A percentile compares a stretch with the other conserved stretches of the same genome.
Evolutionary conservation across 768 basidiomycete genomes (phyloP).

Genomic region (Boletus rufocinnamomeus): DNA sequence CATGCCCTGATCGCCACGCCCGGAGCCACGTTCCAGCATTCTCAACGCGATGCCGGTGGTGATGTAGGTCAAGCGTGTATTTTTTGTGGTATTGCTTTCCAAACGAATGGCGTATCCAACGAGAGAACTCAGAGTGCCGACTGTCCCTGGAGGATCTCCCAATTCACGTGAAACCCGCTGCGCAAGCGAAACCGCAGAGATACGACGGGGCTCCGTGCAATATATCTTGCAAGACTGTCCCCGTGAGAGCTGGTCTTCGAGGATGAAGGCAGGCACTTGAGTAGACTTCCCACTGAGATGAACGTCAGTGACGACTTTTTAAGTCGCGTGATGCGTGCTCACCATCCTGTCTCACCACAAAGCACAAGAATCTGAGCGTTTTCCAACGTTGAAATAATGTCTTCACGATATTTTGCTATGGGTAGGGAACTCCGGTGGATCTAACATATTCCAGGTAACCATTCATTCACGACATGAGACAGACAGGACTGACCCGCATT

Average conservation of each 20-base stretch:
- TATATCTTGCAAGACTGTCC: conserved; percentile 88
- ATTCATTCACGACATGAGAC: neutral
- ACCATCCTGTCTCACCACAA: conserved; percentile 82
- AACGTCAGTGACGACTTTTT: conserved; percentile 3
- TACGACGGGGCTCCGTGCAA: conserved; percentile 94
- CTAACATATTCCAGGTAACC: conserved; percentile 40
- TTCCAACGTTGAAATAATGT: conserved; percentile 71
- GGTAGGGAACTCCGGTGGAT: conserved; percentile 75
- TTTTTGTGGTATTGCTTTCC: conserved; percentile 80
- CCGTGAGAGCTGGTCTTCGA: conserved; percentile 82
- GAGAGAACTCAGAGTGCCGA: conserved; percentile 75
- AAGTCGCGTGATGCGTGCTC: conserved; percentile 41
- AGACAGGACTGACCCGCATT: conserved; percentile 70
- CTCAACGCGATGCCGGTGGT: conserved; percentile 95
- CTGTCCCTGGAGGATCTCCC: conserved; percentile 77
- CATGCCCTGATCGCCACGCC: conserved; percentile 66
- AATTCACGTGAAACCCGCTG: conserved; percentile 91
- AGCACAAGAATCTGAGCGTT: conserved; percentile 83
- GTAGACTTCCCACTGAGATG: conserved; percentile 87
- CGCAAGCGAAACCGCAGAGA: conserved; percentile 94
- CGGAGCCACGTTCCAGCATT: conserved; percentile 90
- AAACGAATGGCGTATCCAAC: conserved; percentile 95
- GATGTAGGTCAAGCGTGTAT: conserved; percentile 80
- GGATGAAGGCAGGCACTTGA: conserved; percentile 90
- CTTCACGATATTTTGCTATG: conserved; percentile 78